Conservation (phyloP, 2,329 filamentous ascomycete species). For the Seiridium cupressi region DNA sequence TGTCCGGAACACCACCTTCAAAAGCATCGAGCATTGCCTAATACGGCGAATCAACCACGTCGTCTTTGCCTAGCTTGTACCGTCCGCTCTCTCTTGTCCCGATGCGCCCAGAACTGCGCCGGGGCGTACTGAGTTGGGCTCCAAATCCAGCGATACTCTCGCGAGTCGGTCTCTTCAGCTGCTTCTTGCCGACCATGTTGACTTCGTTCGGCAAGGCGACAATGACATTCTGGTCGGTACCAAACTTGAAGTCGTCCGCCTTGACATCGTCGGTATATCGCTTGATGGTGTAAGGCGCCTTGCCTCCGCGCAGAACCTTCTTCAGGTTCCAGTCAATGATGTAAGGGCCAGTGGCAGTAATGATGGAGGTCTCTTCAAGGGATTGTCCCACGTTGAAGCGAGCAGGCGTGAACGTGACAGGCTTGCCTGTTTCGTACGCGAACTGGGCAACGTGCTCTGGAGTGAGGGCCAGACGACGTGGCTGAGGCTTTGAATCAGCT, state of each 20-base stretch:
- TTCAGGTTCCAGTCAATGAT: conserved; percentile 95
- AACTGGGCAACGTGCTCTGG: conserved; percentile 96
- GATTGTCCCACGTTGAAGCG: conserved; percentile 90
- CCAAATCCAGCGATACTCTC: conserved; percentile 81
- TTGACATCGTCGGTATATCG: conserved; percentile 93
- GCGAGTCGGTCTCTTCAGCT: conserved; percentile 81
- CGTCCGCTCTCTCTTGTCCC: conserved; percentile 54
- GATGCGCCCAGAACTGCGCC: conserved; percentile 51
- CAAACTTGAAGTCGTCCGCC: conserved; percentile 97
- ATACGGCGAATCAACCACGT: conserved; percentile 75
- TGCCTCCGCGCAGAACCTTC: conserved; percentile 77
- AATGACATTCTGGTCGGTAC: conserved; percentile 96
- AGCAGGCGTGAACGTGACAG: conserved; percentile 84
- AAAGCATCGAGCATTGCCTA: conserved; percentile 23
- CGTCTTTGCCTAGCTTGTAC: conserved; percentile 75
- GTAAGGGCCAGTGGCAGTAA: conserved; percentile 94
- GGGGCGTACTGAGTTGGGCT: conserved; percentile 44
- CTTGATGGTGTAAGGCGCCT: conserved; percentile 94
- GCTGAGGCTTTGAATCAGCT: conserved; percentile 90
- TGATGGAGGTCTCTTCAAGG: conserved; percentile 84
- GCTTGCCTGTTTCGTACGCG: conserved; percentile 88
- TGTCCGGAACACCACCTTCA: not conserved
- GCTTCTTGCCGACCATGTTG: conserved; percentile 90
- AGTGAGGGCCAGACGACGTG: conserved; percentile 82
- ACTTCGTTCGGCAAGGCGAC: conserved; percentile 96